Evolutionary conservation across 306 rosid genomes (phyloP).

Genomic region (Lupinus albus): DNA sequence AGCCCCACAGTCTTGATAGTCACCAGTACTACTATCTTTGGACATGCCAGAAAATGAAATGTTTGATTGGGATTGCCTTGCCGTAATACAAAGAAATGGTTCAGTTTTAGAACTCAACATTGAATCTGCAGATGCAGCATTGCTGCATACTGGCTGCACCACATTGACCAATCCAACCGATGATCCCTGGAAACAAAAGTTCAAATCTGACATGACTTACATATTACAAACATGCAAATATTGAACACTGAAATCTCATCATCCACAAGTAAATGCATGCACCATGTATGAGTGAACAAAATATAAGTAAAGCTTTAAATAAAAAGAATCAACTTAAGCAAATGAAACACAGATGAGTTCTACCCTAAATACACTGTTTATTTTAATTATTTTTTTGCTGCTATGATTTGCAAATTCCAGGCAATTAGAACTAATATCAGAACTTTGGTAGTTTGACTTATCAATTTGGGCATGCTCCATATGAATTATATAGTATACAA

Average conservation of each 20-base stretch:
- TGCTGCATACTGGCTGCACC: constrained; percentile 72
- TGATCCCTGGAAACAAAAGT: constrained; percentile 55
- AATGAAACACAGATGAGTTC: neutral
- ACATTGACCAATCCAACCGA: constrained; percentile 53
- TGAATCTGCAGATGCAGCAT: constrained; percentile 84
- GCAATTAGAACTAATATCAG: constrained; percentile 8
- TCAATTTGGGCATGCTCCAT: constrained; percentile 10
- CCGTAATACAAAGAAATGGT: constrained; percentile 57
- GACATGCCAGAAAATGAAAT: constrained; percentile 74
- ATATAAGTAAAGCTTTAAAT: constrained; percentile 3
- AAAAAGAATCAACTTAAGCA: constrained; percentile 5
- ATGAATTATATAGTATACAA: neutral
- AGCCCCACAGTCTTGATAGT: constrained; percentile 87
- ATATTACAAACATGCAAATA: constrained; percentile 17
- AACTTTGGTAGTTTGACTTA: neutral
- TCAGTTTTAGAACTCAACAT: constrained; percentile 77
- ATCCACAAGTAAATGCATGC: constrained; percentile 8
- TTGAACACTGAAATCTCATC: constrained; percentile 18
- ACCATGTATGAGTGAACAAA: neutral
- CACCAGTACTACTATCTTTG: constrained; percentile 68
- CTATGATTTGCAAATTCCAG: constrained; percentile 2
- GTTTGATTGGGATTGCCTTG: constrained; percentile 65
- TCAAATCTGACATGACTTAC: constrained; percentile 33
- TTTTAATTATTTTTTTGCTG: neutral
- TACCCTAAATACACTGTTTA: neutral